Conservation (phyloP, 2,329 filamentous ascomycete species). For the Phialemoniopsis sp. region DNA sequence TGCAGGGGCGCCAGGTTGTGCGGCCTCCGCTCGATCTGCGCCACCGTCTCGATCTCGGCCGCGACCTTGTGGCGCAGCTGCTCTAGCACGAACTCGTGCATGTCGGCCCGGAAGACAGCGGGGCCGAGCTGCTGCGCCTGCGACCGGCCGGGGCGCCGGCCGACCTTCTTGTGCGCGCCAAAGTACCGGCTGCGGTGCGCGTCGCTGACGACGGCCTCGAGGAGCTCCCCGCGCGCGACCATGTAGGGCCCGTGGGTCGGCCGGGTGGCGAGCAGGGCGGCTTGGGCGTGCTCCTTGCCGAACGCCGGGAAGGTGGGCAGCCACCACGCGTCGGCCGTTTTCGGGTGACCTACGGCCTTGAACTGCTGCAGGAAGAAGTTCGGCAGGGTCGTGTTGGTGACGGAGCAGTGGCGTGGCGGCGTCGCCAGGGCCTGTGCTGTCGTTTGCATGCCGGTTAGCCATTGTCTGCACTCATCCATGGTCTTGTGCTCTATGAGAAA, state of each 20-base stretch:
- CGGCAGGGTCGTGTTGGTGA: slow-evolving; percentile 48
- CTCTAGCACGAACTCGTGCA: slow-evolving; percentile 47
- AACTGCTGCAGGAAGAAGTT: slow-evolving; percentile 61
- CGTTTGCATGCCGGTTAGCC: slow-evolving; percentile 27
- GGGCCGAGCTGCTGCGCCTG: neutral
- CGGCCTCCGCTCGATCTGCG: slow-evolving; percentile 19
- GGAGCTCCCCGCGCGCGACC: slow-evolving; percentile 24
- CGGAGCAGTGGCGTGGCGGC: slow-evolving; percentile 51
- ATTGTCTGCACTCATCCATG: slow-evolving; percentile 21
- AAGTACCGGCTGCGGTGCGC: neutral
- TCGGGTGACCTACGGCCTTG: slow-evolving; percentile 49
- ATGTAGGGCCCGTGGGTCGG: slow-evolving; percentile 13
- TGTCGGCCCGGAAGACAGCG: slow-evolving; percentile 47
- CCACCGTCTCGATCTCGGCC: slow-evolving; percentile 38
- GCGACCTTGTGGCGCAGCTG: slow-evolving; percentile 43
- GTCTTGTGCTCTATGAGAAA: slow-evolving; percentile 32
- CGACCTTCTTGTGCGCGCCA: neutral
- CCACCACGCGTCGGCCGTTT: slow-evolving; percentile 49
- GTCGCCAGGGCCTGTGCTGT: slow-evolving; percentile 53
- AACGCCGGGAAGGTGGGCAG: slow-evolving; percentile 32
- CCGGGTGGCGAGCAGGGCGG: neutral
- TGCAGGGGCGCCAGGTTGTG: slow-evolving; percentile 32
- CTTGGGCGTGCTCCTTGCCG: slow-evolving; percentile 2
- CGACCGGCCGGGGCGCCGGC: slow-evolving; percentile 1
- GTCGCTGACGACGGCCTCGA: slow-evolving; percentile 15